These are phyloP conservation scores for Termitomyces bulborhizus DNA, from an alignment of 768 basidiomycete genomes.

Conservation along the genomic window DNA sequence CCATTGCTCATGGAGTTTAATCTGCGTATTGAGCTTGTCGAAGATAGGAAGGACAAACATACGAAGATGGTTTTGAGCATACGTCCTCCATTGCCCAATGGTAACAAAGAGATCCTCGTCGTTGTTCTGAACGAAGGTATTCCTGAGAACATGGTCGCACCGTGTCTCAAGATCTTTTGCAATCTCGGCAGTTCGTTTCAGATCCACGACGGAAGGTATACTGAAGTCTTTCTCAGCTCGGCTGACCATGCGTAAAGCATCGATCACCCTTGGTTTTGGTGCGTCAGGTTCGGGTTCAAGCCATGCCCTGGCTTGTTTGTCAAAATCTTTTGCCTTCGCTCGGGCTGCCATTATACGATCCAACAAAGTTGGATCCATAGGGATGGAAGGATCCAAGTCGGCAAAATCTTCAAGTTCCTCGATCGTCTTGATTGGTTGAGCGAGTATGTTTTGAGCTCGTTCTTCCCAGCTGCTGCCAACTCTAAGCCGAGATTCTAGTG, in stretches of 20 bases:
- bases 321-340: conserved; percentile 70
- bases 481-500: conserved; percentile 56
- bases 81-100: conserved; percentile 68
- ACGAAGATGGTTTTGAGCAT: conserved; percentile 62
- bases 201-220: conserved; percentile 57
- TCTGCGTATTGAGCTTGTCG: conserved; percentile 64
- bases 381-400: conserved; percentile 56
- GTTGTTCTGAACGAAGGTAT: conserved; percentile 42
- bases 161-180: conserved; percentile 73
- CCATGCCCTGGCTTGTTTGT: conserved; percentile 73
- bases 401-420: conserved; percentile 72
- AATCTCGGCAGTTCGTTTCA: conserved; percentile 67
- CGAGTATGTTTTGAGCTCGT: conserved; percentile 57
- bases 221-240: conserved; percentile 75
- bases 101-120: conserved; percentile 66
- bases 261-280: conserved; percentile 56
- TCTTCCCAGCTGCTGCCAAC: conserved; percentile 78
- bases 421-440: conserved; percentile 67
- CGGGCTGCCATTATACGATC: conserved; percentile 60
- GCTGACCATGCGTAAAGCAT: conserved; percentile 61
- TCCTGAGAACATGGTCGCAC: conserved; percentile 68
- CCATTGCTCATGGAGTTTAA: conserved; percentile 66
- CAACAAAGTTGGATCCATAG: conserved; percentile 62
- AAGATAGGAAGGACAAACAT: conserved; percentile 73
- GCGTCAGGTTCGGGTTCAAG: conserved; percentile 50